Base-by-base conservation (phyloP, 768 basidiomycete genomes). In the Naganishia onofrii region DNA sequence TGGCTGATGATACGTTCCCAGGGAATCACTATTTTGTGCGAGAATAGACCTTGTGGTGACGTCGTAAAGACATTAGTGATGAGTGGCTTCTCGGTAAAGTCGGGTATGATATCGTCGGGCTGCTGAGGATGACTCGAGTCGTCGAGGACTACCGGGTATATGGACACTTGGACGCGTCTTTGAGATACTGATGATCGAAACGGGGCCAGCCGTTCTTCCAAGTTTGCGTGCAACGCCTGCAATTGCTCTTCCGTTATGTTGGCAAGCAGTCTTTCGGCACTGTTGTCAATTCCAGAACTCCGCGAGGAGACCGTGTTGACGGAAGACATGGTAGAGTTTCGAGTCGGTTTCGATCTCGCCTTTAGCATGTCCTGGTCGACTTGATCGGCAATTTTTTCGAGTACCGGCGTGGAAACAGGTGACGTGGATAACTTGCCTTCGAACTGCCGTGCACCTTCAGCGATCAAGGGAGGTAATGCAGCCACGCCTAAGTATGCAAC, bases 1-100 rank as follows among this genome's bases (percentile, higher is more conserved):
- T 91, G 88, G 2, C 83, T 81, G 75, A 85, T 86, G 54, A 93
- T 81, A 15, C 84, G 83, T 60, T 90, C 86, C 90, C 90, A 93
- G 9, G 84, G 82, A 10, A 95, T 83, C 0, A 75, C 80, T 71
- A 93, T 84, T 13, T 83, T 85, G 0, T 84, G 82, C 70, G 88
- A 84, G 82, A 95, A 94, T 67, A 87, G 85, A 0, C 93, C 93
- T 71, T 92, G 89, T 0, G 85, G 75, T 12, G 81, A 84, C 0
- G 91, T 93, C 13, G 79, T 55, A n/a, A 88, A 81, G 28, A 87
- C 84, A 57, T 81, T 77, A 0, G 80, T 83, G 0, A 82, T 80
- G 23, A 93, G 78, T 2, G 89, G 87, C 29, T 77, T 82, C 48
- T 81, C 80, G 17, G 82, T 76, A 31, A 76, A 74, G 0, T 77